Base-by-base conservation (phyloP, 176 grass and related monocot species). In the Triticum turgidum region DNA sequence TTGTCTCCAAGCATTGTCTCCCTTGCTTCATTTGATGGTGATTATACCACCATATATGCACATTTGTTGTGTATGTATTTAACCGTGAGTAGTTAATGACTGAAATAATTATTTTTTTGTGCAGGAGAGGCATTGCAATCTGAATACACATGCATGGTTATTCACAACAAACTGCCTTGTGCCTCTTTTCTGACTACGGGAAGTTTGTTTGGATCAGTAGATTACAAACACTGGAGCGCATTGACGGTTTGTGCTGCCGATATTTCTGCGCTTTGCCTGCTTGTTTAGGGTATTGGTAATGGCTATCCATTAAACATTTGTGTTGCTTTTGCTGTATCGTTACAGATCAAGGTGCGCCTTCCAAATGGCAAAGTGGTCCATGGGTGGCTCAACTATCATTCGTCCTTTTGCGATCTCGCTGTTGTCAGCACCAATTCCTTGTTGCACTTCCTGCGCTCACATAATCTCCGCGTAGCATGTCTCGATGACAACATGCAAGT, bases 21-120 rank as follows among this genome's bases (percentile, higher is more conserved):
- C 6, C 22, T 75, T 15, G n/a, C 72, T 75, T 75, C 72, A 49
- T 75, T 75, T 75, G 6, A 75, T 49, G 72, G 72, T 75, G 42
- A 75, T 47, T 75, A 49, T 75, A 75, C 41, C 4, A 49, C 41
- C 44, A 47, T 75, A 30, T 29, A 18, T 75, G 42, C 72, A 17
- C 22, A 49, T 29, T 49, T 75, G 14, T 13, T 44, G 9, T 49
- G 6, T 75, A 5, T 75, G 5, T 25, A 75, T 49, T 75, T 75
- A 75, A 25, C 6, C 3, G 29, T 18, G 11, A 49, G 24, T 75
- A 27, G 41, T 74, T 74, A 74, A 4, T 74, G 71, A 74, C 39
- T 74, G 41, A 73, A 73, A 73, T 44, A 45, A 15, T 29, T 1
- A 45, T 74, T 5, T 74, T 47, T 9, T 42, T 42, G 12, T 27